Evolutionary conservation across 1,284 basidiomycete genomes (phyloP), one percentile per base, ranked within the genome.

Genomic region (Crucibulum cyathiforme): DNA sequence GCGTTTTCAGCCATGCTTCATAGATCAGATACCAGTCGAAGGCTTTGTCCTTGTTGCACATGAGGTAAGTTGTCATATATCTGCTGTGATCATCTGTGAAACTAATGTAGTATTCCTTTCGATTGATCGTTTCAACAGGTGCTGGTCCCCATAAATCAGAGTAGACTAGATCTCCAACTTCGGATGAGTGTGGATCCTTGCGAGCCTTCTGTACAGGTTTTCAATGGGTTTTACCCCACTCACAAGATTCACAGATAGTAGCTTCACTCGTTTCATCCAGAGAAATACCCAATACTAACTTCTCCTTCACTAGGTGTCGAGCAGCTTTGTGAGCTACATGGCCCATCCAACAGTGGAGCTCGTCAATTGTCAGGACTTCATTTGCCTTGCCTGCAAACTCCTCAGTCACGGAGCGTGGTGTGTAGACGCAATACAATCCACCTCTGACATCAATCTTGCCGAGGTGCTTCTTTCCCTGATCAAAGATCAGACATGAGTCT

Each of bases 91-190:
- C 68, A 54, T 75, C 72, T 6, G 63, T 70, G 57, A 71, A 67
- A 1, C 58, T 68, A 7, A 70, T 47, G 34, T 60, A 70, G 50
- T 71, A 75, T 8, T 61, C 35, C 24, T 59, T 45, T 15, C 61
- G 58, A 2, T 67, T 57, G 15, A 73, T 56, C 3, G 74, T 72
- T 49, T 63, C 47, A 1, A 70, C 62, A 2, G 56, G 59, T 2
- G 78, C 67, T 5, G 73, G 74, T 35, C 79, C 80, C 79, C 78
- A 81, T 7, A 80, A 54, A 57, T 82, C 77, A 12, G 66, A 68
- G 55, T 75, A 68, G 12, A 75, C 58, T 12, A 74, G 55, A 36
- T 75, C 74, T 12, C 77, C 75, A 61, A 77, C 45, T 17, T 61
- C 45, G 13, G 53, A 58, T 2, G 65, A 61, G 8, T 55, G 57